Evolutionary conservation across 75 land plant species (phyloP).

Genomic region (Pinus tabuliformis): DNA sequence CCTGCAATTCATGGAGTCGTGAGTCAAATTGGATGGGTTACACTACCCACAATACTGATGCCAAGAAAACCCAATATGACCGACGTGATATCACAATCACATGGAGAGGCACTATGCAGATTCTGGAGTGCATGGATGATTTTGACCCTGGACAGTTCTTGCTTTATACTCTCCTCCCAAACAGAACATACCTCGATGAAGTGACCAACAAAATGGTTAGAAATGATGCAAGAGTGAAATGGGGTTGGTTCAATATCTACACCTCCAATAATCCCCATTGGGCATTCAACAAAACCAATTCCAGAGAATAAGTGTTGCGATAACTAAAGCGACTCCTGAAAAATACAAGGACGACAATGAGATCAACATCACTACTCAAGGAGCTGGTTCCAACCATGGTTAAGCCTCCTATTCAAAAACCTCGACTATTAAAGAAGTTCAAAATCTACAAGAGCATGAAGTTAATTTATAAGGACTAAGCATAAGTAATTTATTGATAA

Average conservation of each 20-base stretch:
- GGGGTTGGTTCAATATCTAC: conserved; percentile 67
- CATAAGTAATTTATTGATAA: no score
- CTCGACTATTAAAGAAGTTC: no score
- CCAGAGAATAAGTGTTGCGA: conserved; percentile 49
- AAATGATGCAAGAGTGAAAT: conserved; percentile 16
- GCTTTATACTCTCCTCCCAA: conserved; percentile 9
- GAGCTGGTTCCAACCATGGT: no score
- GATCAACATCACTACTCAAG: conserved; percentile 24
- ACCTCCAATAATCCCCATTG: conserved; percentile 52
- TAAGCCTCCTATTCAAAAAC: no score
- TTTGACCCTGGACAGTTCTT: conserved; percentile 32
- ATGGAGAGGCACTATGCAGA: conserved; percentile 58
- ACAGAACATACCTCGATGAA: conserved; percentile 57
- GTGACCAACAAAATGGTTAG: conserved; percentile 26
- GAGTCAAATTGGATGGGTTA: conserved; percentile 88
- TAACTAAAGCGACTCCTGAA: conserved; percentile 3
- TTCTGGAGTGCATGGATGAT: conserved; percentile 67
- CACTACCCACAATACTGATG: conserved; percentile 65
- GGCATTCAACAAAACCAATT: conserved; percentile 46
- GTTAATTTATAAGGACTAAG: no score
- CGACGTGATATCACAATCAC: conserved; percentile 64
- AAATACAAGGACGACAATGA: conserved; percentile 14
- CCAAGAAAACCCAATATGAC: conserved; percentile 40
- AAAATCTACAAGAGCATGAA: no score
- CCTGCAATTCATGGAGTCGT: conserved; percentile 66